Evolutionary conservation across 2,329 filamentous ascomycete species (phyloP).

Genomic region (Exserohilum turcica): DNA sequence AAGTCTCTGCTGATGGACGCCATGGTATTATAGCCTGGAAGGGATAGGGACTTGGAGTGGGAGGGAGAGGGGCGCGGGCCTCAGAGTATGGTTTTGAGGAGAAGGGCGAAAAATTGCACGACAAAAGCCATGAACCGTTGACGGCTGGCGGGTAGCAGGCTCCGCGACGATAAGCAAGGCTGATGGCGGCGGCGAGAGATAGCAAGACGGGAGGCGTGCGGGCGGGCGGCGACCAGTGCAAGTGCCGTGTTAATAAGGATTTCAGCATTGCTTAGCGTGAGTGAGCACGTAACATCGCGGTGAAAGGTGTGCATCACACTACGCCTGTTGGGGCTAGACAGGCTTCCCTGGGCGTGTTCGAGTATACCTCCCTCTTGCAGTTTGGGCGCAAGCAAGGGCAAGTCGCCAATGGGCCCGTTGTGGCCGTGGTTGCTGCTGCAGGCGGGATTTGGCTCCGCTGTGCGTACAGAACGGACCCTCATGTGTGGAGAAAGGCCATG

Average conservation of each 20-base stretch:
- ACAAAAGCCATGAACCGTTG: constrained; percentile 40
- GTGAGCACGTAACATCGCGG: constrained; percentile 15
- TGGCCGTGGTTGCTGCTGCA: constrained; percentile 7
- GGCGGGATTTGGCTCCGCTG: constrained; percentile 6
- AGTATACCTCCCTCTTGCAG: constrained; percentile 7
- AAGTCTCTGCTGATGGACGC: constrained; percentile 44
- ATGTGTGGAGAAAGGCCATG: neutral
- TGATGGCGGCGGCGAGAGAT: constrained; percentile 11
- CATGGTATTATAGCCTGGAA: constrained; percentile 30
- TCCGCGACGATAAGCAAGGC: constrained; percentile 11
- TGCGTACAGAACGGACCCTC: neutral
- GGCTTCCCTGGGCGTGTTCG: constrained; percentile 16
- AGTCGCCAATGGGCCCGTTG: constrained; percentile 10
- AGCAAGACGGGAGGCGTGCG: constrained; percentile 13
- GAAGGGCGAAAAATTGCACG: constrained; percentile 42
- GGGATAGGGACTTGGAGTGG: neutral
- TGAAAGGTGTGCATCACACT: constrained; percentile 16
- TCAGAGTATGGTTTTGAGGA: constrained; percentile 43
- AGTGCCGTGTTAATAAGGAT: constrained; percentile 31
- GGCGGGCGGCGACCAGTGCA: constrained; percentile 18
- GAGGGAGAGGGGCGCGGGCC: too few relatives aligned
- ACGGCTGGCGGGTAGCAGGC: neutral
- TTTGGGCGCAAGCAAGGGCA: constrained; percentile 11
- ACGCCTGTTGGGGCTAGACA: constrained; percentile 11
- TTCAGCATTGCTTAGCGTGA: constrained; percentile 28